Conservation (phyloP, 106 monocot species). For the Acorus calamus region DNA sequence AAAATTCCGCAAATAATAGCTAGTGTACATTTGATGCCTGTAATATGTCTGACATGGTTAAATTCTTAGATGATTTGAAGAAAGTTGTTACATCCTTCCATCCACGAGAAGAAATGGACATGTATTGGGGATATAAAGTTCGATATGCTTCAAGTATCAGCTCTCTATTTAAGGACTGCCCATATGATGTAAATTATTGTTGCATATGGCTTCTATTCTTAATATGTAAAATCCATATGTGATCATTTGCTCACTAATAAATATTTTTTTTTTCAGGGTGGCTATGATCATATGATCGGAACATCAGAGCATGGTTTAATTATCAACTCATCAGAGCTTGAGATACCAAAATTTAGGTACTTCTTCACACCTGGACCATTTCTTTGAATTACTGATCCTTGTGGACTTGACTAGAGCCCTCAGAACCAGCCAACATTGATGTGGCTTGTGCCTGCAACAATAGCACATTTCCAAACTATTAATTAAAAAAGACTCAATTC, state of each 20-base stretch:
- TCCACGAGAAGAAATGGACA: conserved; percentile 69
- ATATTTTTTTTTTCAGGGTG: conserved; percentile 36
- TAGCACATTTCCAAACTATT: too few relatives aligned
- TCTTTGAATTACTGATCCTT: background rate
- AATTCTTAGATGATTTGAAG: conserved; percentile 38
- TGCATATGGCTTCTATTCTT: too few relatives aligned
- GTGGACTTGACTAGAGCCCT: background rate
- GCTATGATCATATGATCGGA: conserved; percentile 89
- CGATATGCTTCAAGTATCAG: conserved; percentile 76
- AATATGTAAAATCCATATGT: too few relatives aligned
- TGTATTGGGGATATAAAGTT: conserved; percentile 89
- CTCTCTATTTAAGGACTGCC: conserved; percentile 45
- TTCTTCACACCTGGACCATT: background rate
- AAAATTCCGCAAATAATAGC: too few relatives aligned
- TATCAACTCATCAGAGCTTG: conserved; percentile 71
- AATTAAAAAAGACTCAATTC: too few relatives aligned
- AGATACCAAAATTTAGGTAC: conserved; percentile 60
- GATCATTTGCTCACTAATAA: background rate
- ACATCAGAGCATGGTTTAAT: conserved; percentile 90
- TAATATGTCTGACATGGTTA: background rate
- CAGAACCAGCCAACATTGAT: too few relatives aligned
- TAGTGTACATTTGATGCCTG: too few relatives aligned
- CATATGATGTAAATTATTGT: conserved; percentile 38
- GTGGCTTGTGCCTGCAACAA: too few relatives aligned
- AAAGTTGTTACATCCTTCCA: conserved; percentile 40